These are phyloP conservation scores for Pseudogymnoascus sp. DNA, from an alignment of 2,329 filamentous ascomycete species.

Conservation along the genomic window DNA sequence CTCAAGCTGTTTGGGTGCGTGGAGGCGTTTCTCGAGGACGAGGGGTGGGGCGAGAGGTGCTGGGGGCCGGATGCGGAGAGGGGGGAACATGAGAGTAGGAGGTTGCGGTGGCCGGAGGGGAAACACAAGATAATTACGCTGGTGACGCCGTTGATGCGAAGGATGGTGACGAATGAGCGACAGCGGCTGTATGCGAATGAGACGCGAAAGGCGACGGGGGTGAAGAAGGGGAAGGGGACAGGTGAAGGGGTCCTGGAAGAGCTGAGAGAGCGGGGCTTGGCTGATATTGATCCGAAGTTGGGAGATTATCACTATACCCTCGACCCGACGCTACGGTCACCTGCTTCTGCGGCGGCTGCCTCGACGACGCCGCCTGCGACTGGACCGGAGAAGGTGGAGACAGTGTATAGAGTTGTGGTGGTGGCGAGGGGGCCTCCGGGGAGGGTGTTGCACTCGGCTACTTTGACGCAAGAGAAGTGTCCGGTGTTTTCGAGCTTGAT, in stretches of 20 bases:
- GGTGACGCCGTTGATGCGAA: slow-evolving; percentile 24
- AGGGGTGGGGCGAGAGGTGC: slow-evolving; percentile 24
- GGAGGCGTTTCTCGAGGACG: slow-evolving; percentile 23
- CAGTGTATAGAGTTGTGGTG: slow-evolving; percentile 22
- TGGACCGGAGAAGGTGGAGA: background rate
- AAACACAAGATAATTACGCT: slow-evolving; percentile 21
- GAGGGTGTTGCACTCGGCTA: slow-evolving; percentile 16
- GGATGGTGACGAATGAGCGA: slow-evolving; percentile 28
- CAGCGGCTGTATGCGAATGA: slow-evolving; percentile 24
- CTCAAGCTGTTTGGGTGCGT: slow-evolving; percentile 23
- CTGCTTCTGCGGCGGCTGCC: background rate
- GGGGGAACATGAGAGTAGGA: slow-evolving; percentile 14
- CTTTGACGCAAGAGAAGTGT: slow-evolving; percentile 16
- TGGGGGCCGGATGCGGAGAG: slow-evolving; percentile 18
- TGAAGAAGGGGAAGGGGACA: background rate
- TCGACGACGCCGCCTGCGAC: background rate
- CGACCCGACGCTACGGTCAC: background rate
- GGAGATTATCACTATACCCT: slow-evolving; percentile 10
- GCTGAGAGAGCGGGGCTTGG: background rate
- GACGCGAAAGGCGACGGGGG: slow-evolving; percentile 16
- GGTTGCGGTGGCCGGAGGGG: slow-evolving; percentile 23
- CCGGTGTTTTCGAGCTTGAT: slow-evolving; percentile 21
- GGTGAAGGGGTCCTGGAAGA: background rate
- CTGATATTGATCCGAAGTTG: slow-evolving; percentile 12
- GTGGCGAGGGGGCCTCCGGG: slow-evolving; percentile 15